Base-by-base conservation (phyloP, 2,329 filamentous ascomycete genomes). In the Claviceps lovelessii region DNA sequence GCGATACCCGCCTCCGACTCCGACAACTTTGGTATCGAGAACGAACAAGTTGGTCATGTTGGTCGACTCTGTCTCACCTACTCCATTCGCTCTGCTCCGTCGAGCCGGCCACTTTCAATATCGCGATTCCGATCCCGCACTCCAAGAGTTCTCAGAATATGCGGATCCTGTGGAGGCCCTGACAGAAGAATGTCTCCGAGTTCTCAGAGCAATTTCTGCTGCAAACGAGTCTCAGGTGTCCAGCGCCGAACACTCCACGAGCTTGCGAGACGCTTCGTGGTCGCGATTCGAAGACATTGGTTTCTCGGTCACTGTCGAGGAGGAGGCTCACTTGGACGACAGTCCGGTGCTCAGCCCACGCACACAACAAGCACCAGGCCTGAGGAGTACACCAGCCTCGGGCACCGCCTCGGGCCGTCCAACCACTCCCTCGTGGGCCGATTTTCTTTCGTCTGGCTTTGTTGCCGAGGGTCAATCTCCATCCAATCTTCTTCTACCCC, bases 391-490 rank as follows among this genome's bases (percentile, higher is more conserved):
- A 6, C 82, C 89, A 17, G 78, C 80, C 6, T 88, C 88, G 10
- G 80, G 80, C n/a, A 77, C 77, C 47, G 81, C 85, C 56, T 70
- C 86, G 49, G 89, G 80, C 41, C 80, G 93, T 56, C 93, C 93
- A 1, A 97, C 90, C 0, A 98, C 93, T 0, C 93, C 93, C 1
- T 97, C 93, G 0, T 98, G 93, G 93, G 93, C 93, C 3, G 93
- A 98, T 67, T 98, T 98, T 67, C 77, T 98, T 56, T 95, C 90
- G 1, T 89, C 90, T 46, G 93, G 93, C 1, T 98, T 98, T 64
- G 76, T 86, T 28, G 90, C 96, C 60, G 83, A 85, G 57, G 78
- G 77, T n/a, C 73, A 78, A n/a, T 76, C 76, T 59, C 74, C 77
- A 33, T 73, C 81, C 1, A 86, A 86, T 52, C 71, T 94, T 50